Evolutionary conservation across 2,329 filamentous ascomycete species (phyloP), one percentile per base, ranked within the genome.

Genomic region (Helotiales sp.): DNA sequence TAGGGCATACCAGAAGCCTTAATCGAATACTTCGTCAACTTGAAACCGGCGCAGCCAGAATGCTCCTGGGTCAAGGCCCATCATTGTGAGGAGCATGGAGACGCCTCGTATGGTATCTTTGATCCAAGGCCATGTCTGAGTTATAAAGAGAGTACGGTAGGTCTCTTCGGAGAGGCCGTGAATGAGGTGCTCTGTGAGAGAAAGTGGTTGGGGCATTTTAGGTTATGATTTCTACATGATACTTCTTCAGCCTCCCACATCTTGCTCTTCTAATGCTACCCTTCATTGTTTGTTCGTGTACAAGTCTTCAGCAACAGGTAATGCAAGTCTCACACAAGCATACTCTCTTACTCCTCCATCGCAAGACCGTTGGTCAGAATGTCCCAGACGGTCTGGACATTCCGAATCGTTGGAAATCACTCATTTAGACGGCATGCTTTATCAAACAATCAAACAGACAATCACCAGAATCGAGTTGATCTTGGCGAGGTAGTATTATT

Each of bases 1-100:
- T 54, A 2, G 19, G 49, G 52, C 55, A 55, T 63, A 69, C 66
- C 51, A 53, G 27, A 17, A 33, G 44, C 31, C 19, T 50, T 15
- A 48, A 33, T 29, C 33, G 19, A 46, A 30, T 17, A 30, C 25
- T 33, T 30, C 25, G 4, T 19, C 46, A 5, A 3, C 36, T 31
- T 25, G 47, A 24, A 55, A 40, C 58, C 52, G 47, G 9, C 55
- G 58, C 27, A 60, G 22, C 58, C 51, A 60, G 27, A 60, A 33
- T 33, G 46, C 38, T 27, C 34, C 31, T 8, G 56, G 30, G 15
- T 59, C 48, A 15, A 49, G 17, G 27, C 36, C 17, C 15, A 52
- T 38, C 6, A 59, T 13, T 33, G 48, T 29, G 25, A 33, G 42
- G 47, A 48, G 10, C n/a, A 48, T 30, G 25, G 31, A 31, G 25